These are phyloP conservation scores for Pseudogymnoascus sp. DNA, from an alignment of 2,329 filamentous ascomycete genomes.

Conservation along the genomic window DNA sequence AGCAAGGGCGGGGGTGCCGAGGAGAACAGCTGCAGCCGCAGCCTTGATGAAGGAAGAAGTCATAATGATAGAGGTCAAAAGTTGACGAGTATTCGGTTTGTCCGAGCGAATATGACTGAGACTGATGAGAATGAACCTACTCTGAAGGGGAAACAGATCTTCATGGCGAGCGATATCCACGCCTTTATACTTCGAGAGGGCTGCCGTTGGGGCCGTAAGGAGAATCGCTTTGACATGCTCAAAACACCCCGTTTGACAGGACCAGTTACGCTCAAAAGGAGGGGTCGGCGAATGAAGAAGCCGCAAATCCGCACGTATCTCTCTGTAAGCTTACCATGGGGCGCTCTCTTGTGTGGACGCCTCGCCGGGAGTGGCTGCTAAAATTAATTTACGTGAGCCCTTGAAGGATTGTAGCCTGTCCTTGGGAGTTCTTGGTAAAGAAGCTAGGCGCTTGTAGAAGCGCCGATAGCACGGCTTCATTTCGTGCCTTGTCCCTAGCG, in stretches of 20 bases:
- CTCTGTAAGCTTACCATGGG: neutral
- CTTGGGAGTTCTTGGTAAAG: neutral
- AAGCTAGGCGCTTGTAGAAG: neutral
- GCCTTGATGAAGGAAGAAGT: neutral
- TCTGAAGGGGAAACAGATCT: neutral
- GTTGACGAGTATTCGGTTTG: neutral
- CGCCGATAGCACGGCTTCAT: neutral
- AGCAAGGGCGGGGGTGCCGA: neutral
- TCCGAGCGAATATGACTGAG: neutral
- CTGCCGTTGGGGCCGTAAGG: neutral
- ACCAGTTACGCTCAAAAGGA: neutral
- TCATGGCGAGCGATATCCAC: neutral
- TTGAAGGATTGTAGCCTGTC: neutral
- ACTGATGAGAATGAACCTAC: neutral
- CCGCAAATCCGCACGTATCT: constrained; percentile 3
- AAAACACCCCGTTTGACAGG: neutral
- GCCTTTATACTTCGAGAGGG: neutral
- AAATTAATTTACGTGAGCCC: no score
- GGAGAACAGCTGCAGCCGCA: neutral
- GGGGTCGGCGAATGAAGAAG: neutral
- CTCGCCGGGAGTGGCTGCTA: neutral
- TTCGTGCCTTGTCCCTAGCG: neutral
- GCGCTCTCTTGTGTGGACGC: neutral
- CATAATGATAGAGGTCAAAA: neutral
- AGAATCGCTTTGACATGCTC: neutral